These are phyloP conservation scores for Cyberlindnera mycetangii DNA, from an alignment of 805 yeast species.

Conservation along the genomic window DNA sequence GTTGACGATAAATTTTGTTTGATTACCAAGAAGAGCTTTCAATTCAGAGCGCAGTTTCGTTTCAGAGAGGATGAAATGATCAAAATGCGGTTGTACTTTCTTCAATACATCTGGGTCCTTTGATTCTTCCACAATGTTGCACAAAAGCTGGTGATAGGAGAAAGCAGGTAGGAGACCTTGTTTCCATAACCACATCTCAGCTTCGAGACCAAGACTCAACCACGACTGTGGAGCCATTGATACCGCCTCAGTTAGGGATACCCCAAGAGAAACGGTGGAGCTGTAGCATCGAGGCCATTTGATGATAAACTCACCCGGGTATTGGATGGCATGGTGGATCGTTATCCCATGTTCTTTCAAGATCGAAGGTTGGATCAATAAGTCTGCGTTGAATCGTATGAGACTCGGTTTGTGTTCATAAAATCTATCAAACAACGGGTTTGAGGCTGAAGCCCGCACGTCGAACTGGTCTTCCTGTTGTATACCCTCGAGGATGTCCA, in stretches of 20 bases:
- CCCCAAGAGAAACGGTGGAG: conserved; percentile 50
- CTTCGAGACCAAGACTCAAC: conserved; percentile 47
- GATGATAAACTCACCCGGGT: conserved; percentile 58
- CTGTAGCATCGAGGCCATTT: conserved; percentile 57
- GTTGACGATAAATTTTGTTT: conserved; percentile 33
- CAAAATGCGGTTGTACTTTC: conserved; percentile 34
- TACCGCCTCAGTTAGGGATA: conserved; percentile 52
- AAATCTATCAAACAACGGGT: conserved; percentile 20
- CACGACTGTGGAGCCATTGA: conserved; percentile 57
- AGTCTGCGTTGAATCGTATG: conserved; percentile 38
- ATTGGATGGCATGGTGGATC: conserved; percentile 48
- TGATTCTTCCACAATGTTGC: conserved; percentile 41
- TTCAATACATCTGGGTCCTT: conserved; percentile 38
- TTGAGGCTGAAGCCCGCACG: conserved; percentile 16
- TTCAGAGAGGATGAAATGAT: conserved; percentile 39
- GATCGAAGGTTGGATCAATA: conserved; percentile 47
- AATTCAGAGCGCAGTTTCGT: conserved; percentile 38
- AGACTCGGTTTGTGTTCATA: conserved; percentile 16
- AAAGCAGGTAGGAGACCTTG: conserved; percentile 52
- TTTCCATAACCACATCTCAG: conserved; percentile 47
- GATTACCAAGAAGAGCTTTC: conserved; percentile 29
- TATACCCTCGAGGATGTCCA: conserved; percentile 22
- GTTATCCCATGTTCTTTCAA: conserved; percentile 48
- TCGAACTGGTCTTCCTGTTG: conserved; percentile 16
- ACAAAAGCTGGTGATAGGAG: conserved; percentile 45